These are phyloP conservation scores for Schoenoplectus triqueter DNA, from an alignment of 202 grass and related monocot genomes.

Conservation along the genomic window DNA sequence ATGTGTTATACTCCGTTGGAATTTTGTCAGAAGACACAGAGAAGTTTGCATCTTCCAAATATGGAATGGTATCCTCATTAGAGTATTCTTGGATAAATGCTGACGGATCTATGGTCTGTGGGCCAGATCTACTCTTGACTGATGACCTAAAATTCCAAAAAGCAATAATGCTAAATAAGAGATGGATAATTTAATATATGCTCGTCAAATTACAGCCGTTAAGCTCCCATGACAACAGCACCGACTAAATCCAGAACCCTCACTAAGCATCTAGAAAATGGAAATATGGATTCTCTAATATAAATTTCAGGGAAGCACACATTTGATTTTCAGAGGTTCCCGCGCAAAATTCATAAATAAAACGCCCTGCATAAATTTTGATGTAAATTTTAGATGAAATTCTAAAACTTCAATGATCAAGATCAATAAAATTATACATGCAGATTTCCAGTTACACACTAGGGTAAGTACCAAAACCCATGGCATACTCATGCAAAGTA, in stretches of 20 bases:
- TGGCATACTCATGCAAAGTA: not conserved
- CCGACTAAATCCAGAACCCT: not conserved
- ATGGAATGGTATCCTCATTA: conserved; percentile 45
- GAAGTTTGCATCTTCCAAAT: conserved; percentile 54
- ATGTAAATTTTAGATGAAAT: no score
- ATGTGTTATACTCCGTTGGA: conserved; percentile 59
- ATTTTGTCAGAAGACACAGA: conserved; percentile 51
- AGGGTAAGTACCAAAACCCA: not conserved
- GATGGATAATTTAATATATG: conserved; percentile 21
- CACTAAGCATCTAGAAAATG: not conserved
- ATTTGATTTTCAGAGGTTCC: not conserved
- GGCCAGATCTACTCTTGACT: conserved; percentile 43
- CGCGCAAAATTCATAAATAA: not conserved
- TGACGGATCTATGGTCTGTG: conserved; percentile 52
- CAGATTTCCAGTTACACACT: not conserved
- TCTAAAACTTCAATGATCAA: conserved; percentile 1
- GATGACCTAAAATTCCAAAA: conserved; percentile 47
- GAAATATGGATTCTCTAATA: not conserved
- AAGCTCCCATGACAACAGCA: not conserved
- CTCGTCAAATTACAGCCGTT: not conserved
- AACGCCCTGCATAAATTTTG: no score
- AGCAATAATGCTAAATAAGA: not conserved
- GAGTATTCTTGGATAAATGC: conserved; percentile 46
- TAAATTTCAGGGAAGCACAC: not conserved
- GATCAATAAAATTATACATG: not conserved